These are phyloP conservation scores for Mycosphaerella arachidis DNA, from an alignment of 2,329 filamentous ascomycete species.

Conservation along the genomic window DNA sequence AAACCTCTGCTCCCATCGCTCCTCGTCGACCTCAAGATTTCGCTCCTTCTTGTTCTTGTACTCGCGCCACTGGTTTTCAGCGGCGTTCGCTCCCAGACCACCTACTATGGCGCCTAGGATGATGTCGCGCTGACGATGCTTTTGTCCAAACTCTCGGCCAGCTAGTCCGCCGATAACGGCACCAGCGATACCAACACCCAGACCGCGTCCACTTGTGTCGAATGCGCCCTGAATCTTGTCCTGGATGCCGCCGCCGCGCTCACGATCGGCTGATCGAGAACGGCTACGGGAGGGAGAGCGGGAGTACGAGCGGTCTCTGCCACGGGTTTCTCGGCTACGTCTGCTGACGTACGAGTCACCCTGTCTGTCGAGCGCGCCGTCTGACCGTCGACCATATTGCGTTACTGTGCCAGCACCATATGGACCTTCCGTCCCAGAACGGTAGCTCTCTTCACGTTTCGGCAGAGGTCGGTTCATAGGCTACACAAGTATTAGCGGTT, in stretches of 20 bases:
- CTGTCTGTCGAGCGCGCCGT: constrained; percentile 22
- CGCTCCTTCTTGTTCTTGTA: constrained; percentile 26
- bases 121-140: constrained; percentile 32
- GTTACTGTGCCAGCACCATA: constrained; percentile 26
- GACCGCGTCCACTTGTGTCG: constrained; percentile 29
- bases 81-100: constrained; percentile 32
- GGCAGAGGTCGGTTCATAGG: constrained; percentile 23
- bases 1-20: constrained; percentile 16
- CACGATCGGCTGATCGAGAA: constrained; percentile 16
- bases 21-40: constrained; percentile 14
- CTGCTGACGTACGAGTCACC: constrained; percentile 16
- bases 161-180: constrained; percentile 34
- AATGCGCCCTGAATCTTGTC: constrained; percentile 33
- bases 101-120: constrained; percentile 33
- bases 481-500: constrained; percentile 20
- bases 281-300: constrained; percentile 25
- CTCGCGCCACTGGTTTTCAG: constrained; percentile 31
- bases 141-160: constrained; percentile 29
- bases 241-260: constrained; percentile 18
- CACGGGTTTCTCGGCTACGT: constrained; percentile 8
- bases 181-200: constrained; percentile 32
- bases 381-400: constrained; percentile 26
- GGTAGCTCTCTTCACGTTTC: constrained; percentile 19
- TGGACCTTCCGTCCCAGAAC: constrained; percentile 17
- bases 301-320: constrained; percentile 22